phyloP scores from a whole-genome alignment of 495 filamentous ascomycete genomes.

The Xylaria acuta region DNA sequence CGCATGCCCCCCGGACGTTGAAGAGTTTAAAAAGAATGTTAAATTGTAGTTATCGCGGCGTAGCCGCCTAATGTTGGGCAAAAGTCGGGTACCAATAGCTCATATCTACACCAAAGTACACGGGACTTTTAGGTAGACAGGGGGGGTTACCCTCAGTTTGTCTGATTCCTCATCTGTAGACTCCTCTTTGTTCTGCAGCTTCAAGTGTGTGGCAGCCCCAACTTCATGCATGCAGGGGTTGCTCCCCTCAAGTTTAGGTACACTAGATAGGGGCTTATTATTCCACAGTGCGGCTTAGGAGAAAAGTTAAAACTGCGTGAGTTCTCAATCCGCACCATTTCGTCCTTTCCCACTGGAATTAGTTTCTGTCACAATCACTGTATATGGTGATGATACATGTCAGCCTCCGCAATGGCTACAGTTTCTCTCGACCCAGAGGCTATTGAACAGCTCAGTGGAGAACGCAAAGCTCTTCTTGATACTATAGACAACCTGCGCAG shows the following conservation, averaged over 20 bases:
- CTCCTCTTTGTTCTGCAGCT: neutral
- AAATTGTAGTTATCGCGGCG: too few relatives aligned
- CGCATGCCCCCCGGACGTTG: too few relatives aligned
- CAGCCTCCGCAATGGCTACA: conserved; percentile 20
- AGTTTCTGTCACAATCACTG: neutral
- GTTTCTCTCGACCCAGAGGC: conserved; percentile 31
- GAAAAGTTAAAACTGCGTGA: neutral
- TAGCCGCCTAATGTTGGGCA: too few relatives aligned
- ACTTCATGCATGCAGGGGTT: neutral
- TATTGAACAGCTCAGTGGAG: conserved; percentile 35
- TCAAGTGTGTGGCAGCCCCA: neutral
- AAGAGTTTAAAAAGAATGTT: too few relatives aligned
- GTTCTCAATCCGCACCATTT: neutral
- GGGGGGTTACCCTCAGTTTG: too few relatives aligned
- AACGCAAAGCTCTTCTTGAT: conserved; percentile 51
- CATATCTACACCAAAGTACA: too few relatives aligned
- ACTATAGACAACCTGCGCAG: conserved; percentile 56
- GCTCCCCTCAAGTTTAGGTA: too few relatives aligned
- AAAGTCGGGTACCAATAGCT: too few relatives aligned
- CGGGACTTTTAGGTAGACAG: too few relatives aligned
- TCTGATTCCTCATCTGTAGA: too few relatives aligned
- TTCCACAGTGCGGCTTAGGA: neutral
- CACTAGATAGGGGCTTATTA: neutral
- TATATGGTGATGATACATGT: neutral
- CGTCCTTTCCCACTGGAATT: neutral